Evolutionary conservation across 345 rosid genomes (phyloP), one percentile per base, ranked within the genome.

Genomic region (Arabidopsis arenosa): DNA sequence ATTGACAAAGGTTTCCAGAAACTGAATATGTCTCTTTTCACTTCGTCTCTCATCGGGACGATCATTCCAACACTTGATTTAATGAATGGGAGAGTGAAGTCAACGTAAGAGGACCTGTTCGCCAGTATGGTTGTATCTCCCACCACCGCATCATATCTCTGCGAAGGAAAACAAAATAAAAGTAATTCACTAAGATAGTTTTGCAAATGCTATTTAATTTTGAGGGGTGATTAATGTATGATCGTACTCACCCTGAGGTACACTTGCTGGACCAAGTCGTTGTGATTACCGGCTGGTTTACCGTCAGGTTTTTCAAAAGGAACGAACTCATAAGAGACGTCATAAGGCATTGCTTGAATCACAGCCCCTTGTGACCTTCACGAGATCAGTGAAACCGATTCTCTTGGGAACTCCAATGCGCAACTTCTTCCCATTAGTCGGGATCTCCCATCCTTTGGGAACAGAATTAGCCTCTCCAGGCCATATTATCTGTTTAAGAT

Each of bases 31-130:
- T 81, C 72, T 68, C 80, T 84, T 4, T 66, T 68, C 18, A 63
- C 60, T 18, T 39, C 14, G 12, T 85, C 85, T 68, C 32, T 68
- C 3, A 84, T 44, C 0, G 82, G 85, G 7, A 77, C 90, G 0
- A 90, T 13, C 81, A 90, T 76, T 11, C 86, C 69, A 0, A 90
- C 91, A 0, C 93, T 94, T 2, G 93, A 85, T 59, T 85, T 84
- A 0, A 84, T 80, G 58, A 78, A 92, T 0, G 94, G 97, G 13
- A 89, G 35, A 1, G 94, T 84, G 64, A 88, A 92, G 9, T 92
- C 97, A 0, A 88, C 92, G 15, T 70, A 74, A 4, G 5, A 12
- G 8, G 94, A 87, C 48, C 96, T 85, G 4, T 88, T 85, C 0
- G 80, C 76, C 4, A 79, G 13, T 9, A 90, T 85, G 5, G 97